Percentiles rank a stretch among this genome's conserved stretches.
phyloP scores from a whole-genome alignment of 139 green algal genomes.

The Bryopsis sp. region DNA sequence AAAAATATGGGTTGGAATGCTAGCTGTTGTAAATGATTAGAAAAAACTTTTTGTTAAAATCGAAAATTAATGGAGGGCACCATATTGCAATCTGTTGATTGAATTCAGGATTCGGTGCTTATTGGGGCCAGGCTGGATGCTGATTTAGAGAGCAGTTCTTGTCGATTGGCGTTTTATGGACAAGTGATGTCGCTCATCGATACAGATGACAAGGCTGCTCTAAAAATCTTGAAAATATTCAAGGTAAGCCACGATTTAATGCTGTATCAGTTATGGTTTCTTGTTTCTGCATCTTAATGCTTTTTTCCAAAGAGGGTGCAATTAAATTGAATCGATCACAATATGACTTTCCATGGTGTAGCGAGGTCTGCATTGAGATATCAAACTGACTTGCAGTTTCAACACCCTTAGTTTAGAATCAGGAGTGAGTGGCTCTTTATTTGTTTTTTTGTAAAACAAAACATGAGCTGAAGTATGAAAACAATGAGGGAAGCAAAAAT shows the following conservation, averaged over 20 bases:
- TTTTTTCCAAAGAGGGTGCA: neutral
- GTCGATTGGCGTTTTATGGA: conserved; percentile 84
- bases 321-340: neutral
- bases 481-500: conserved; percentile 3
- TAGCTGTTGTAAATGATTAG: neutral
- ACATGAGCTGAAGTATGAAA: neutral
- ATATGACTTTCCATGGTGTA: neutral
- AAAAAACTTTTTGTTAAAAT: neutral
- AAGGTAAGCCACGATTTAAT: conserved; percentile 32
- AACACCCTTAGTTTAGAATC: neutral
- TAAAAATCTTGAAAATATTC: conserved; percentile 56
- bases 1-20: neutral
- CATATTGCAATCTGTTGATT: neutral
- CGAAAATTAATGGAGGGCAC: neutral
- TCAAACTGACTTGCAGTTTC: neutral
- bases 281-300: neutral
- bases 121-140: conserved; percentile 83
- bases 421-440: neutral
- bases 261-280: neutral
- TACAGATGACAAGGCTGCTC: conserved; percentile 21
- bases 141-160: conserved; percentile 53
- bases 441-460: neutral
- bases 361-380: neutral
- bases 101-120: conserved; percentile 53
- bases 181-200: conserved; percentile 44